Conservation (phyloP, 495 filamentous ascomycete genomes). For the Lepraria neglecta region DNA sequence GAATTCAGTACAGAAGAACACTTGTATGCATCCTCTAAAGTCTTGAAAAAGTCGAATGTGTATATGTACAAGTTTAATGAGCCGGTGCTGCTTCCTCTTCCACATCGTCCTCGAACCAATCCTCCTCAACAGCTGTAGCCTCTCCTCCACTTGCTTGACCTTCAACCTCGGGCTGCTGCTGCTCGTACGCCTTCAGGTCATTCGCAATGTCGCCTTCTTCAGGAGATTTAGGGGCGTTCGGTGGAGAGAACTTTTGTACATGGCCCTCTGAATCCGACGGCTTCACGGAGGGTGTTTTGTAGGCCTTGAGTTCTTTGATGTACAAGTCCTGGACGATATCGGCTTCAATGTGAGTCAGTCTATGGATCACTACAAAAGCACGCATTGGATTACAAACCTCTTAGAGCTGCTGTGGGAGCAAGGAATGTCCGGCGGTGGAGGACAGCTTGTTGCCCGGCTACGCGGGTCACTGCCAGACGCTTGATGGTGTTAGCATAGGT, state of each 20-base stretch:
- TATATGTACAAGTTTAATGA: slow-evolving; percentile 19
- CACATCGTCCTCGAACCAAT: slow-evolving; percentile 64
- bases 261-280: slow-evolving; percentile 79
- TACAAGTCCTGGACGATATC: slow-evolving; percentile 97
- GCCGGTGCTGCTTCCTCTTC: slow-evolving; percentile 41
- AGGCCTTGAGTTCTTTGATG: slow-evolving; percentile 85
- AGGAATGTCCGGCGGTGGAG: slow-evolving; percentile 76
- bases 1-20: background rate
- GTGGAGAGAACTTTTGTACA: slow-evolving; percentile 78
- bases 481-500: slow-evolving; percentile 36
- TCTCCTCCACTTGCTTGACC: slow-evolving; percentile 60
- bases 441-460: slow-evolving; percentile 63
- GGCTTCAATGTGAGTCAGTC: slow-evolving; percentile 46
- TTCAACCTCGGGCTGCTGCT: slow-evolving; percentile 88
- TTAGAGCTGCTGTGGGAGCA: slow-evolving; percentile 61
- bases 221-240: slow-evolving; percentile 74
- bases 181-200: slow-evolving; percentile 89
- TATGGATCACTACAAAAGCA: background rate
- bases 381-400: slow-evolving; percentile 50
- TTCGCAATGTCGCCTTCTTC: slow-evolving; percentile 87
- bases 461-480: slow-evolving; percentile 77
- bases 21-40: background rate
- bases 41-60: background rate
- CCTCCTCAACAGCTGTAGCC: slow-evolving; percentile 53
- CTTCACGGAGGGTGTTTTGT: slow-evolving; percentile 82